phyloP scores from a whole-genome alignment of 345 rosid species.

The Hevea brasiliensis region DNA sequence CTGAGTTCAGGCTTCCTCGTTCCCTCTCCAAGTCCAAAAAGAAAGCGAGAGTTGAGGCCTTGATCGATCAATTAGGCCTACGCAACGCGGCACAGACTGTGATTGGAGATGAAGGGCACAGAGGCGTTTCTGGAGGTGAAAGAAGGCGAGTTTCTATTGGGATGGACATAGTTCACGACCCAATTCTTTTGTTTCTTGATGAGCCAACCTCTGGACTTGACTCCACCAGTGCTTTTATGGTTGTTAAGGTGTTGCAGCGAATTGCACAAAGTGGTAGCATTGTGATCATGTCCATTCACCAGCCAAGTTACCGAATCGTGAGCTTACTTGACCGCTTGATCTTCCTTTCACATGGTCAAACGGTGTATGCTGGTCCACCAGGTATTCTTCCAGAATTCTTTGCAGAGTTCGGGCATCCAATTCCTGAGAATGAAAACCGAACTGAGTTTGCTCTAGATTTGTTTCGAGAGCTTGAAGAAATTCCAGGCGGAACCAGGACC shows the following conservation, averaged over 20 bases:
- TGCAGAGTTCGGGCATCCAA: conserved; percentile 27
- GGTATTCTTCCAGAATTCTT: conserved; percentile 21
- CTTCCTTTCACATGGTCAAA: conserved; percentile 35
- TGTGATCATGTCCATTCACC: conserved; percentile 41
- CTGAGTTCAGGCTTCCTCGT: conserved; percentile 91
- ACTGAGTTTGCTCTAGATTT: conserved; percentile 33
- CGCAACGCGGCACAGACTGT: conserved; percentile 76
- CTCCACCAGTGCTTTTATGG: conserved; percentile 40
- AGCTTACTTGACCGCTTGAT: conserved; percentile 30
- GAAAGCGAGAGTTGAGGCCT: conserved; percentile 72
- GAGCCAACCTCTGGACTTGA: conserved; percentile 46
- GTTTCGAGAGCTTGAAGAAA: conserved; percentile 31
- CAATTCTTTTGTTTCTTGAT: conserved; percentile 31
- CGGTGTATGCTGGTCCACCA: conserved; percentile 26
- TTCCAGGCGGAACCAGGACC: conserved; percentile 26
- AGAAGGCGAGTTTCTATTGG: conserved; percentile 72
- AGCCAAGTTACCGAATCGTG: conserved; percentile 37
- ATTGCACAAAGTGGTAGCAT: conserved; percentile 45
- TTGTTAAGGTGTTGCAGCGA: conserved; percentile 37
- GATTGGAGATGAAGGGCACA: conserved; percentile 91
- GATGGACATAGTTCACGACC: conserved; percentile 32
- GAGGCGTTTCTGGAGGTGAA: conserved; percentile 95
- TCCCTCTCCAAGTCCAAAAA: conserved; percentile 70
- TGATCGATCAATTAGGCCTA: conserved; percentile 83
- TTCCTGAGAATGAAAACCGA: conserved; percentile 31